These are phyloP conservation scores for Lentinula novae-zelandiae DNA, from an alignment of 1,284 basidiomycete genomes.

Conservation along the genomic window DNA sequence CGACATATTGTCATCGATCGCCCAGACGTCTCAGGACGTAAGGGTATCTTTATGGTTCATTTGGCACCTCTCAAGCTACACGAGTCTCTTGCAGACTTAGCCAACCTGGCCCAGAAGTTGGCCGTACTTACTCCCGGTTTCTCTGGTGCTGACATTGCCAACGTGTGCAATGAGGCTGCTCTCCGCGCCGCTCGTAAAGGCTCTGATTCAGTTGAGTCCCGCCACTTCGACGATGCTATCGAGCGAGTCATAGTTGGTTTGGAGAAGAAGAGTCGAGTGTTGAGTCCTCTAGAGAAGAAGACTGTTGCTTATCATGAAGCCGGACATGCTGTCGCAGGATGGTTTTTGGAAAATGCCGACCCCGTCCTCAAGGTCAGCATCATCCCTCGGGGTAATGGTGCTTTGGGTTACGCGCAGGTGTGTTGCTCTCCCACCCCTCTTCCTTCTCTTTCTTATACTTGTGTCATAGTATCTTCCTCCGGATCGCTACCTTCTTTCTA, in stretches of 20 bases:
- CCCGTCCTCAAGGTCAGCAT: conserved; percentile 98
- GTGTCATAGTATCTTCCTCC: conserved; percentile 81
- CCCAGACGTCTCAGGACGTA: conserved; percentile 91
- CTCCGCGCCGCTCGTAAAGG: conserved; percentile 88
- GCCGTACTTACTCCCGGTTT: conserved; percentile 97
- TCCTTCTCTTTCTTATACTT: conserved; percentile 8
- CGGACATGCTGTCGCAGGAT: conserved; percentile 96
- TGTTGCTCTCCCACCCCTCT: conserved; percentile 19
- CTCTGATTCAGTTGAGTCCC: conserved; percentile 77
- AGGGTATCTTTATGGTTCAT: conserved; percentile 94
- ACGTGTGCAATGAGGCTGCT: conserved; percentile 98
- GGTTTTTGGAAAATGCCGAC: conserved; percentile 97
- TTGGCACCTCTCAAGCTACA: conserved; percentile 80
- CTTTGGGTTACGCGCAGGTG: conserved; percentile 94
- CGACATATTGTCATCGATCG: conserved; percentile 95
- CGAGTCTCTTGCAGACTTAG: conserved; percentile 52
- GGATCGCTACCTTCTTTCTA: conserved; percentile 94
- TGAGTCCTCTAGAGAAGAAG: conserved; percentile 96
- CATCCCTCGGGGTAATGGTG: conserved; percentile 94
- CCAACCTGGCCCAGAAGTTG: conserved; percentile 83
- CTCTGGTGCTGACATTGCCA: conserved; percentile 97
- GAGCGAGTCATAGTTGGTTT: conserved; percentile 97
- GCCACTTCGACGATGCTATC: conserved; percentile 95
- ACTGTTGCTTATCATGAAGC: conserved; percentile 99
- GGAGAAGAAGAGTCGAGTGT: conserved; percentile 91